These are phyloP conservation scores for Pythium sukuiense DNA, from an alignment of 352 stramenopile species.

Conservation along the genomic window DNA sequence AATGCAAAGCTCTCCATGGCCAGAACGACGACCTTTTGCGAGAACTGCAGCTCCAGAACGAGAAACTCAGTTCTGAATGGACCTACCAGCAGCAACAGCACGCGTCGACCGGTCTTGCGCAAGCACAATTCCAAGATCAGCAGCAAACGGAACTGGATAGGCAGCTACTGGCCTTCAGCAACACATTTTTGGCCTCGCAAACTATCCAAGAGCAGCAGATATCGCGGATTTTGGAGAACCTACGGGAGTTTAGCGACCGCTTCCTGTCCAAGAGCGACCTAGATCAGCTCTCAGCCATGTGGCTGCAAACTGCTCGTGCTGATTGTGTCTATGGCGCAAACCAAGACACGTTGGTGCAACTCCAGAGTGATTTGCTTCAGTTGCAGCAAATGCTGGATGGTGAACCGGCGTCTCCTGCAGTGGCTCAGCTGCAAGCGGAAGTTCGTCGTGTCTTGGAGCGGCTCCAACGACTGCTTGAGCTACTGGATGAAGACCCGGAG, in stretches of 20 bases:
- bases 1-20: conserved; percentile 14
- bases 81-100: conserved; percentile 31
- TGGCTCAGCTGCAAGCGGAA: conserved; percentile 36
- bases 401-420: conserved; percentile 29
- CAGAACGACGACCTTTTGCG: conserved; percentile 41
- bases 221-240: conserved; percentile 21
- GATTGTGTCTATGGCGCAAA: conserved; percentile 59
- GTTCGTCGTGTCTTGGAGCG: conserved; percentile 35
- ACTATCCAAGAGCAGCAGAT: conserved; percentile 35
- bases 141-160: conserved; percentile 29
- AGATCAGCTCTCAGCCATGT: conserved; percentile 26
- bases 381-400: conserved; percentile 35
- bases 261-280: conserved; percentile 35
- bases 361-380: conserved; percentile 36
- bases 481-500: conserved; percentile 19
- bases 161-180: conserved; percentile 27
- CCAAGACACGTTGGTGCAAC: conserved; percentile 26
- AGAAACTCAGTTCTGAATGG: conserved; percentile 17
- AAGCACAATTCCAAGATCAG: conserved; percentile 10
- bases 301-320: conserved; percentile 49
- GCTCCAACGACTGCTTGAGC: conserved; percentile 22
- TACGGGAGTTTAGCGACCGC: conserved; percentile 26
- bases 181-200: conserved; percentile 29
- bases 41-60: conserved; percentile 36
- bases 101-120: conserved; percentile 10